phyloP scores from a whole-genome alignment of 2,329 filamentous ascomycete genomes.

The Ascochyta viciae-villosae region DNA sequence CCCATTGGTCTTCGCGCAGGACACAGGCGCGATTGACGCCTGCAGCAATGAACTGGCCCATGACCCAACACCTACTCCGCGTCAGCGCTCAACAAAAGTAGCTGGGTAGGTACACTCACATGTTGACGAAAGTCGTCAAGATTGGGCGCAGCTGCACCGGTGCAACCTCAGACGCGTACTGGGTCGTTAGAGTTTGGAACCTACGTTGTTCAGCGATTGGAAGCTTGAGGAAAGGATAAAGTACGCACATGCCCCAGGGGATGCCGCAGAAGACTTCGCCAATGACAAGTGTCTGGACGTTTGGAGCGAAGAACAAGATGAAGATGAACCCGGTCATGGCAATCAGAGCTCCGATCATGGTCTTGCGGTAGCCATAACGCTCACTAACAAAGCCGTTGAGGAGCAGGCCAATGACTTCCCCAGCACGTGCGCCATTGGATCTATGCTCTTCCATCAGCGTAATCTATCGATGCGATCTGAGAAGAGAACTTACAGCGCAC shows the following conservation, averaged over 20 bases:
- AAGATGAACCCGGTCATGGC: slow-evolving; percentile 52
- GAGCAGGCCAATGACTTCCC: slow-evolving; percentile 54
- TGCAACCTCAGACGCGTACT: slow-evolving; percentile 65
- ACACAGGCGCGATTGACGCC: slow-evolving; percentile 73
- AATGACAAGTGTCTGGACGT: slow-evolving; percentile 49
- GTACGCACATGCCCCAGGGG: slow-evolving; percentile 49
- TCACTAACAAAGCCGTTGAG: slow-evolving; percentile 54
- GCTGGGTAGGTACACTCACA: slow-evolving; percentile 40
- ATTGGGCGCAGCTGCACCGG: slow-evolving; percentile 69
- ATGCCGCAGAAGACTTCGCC: slow-evolving; percentile 56
- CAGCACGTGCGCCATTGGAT: slow-evolving; percentile 54
- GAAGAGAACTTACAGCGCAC: slow-evolving; percentile 43
- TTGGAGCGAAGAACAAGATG: slow-evolving; percentile 56
- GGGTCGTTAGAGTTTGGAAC: slow-evolving; percentile 55
- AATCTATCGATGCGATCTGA: too few species aligned
- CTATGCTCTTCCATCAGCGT: slow-evolving; percentile 9
- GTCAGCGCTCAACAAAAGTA: not conserved
- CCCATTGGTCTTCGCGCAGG: slow-evolving; percentile 68
- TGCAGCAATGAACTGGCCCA: slow-evolving; percentile 74
- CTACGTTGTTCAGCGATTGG: not conserved
- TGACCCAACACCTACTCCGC: slow-evolving; percentile 65
- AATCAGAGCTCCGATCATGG: slow-evolving; percentile 51
- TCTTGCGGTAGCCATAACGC: slow-evolving; percentile 53
- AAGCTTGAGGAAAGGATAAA: not conserved
- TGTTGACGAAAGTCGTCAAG: slow-evolving; percentile 70